Conservation (phyloP, 441 rosid species). For the Breynia disticha region DNA sequence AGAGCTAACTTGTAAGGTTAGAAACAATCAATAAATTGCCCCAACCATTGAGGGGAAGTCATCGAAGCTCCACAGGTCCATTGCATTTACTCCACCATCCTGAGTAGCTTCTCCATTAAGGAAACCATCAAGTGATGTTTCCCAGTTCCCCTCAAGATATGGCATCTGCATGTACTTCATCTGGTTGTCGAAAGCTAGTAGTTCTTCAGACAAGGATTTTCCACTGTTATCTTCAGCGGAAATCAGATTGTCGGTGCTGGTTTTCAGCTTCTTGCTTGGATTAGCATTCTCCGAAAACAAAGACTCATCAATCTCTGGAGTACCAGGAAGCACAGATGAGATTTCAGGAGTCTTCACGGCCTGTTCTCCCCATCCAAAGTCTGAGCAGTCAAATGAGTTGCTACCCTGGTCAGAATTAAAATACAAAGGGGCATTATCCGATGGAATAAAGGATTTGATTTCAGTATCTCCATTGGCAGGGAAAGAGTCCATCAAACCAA, state of each 20-base stretch:
- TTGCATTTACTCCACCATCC: constrained; percentile 41
- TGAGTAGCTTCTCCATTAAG: constrained; percentile 46
- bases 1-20: constrained; percentile 9
- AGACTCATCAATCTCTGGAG: constrained; percentile 37
- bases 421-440: constrained; percentile 29
- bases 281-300: constrained; percentile 40
- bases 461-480: constrained; percentile 20
- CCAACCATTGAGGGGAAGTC: no score
- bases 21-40: constrained; percentile 43
- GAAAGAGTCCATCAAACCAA: no score
- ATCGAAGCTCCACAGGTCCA: constrained; percentile 84
- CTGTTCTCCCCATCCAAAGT: constrained; percentile 68
- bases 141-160: constrained; percentile 54
- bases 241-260: constrained; percentile 22
- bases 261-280: constrained; percentile 51
- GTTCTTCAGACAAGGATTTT: constrained; percentile 55
- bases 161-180: no score
- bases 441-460: constrained; percentile 19
- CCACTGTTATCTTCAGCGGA: constrained; percentile 22
- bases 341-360: constrained; percentile 71
- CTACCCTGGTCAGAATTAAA: constrained; percentile 87
- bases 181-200: constrained; percentile 50
- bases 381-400: constrained; percentile 65
- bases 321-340: constrained; percentile 41
- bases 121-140: constrained; percentile 46